These are phyloP conservation scores for Aspergillus felis DNA, from an alignment of 2,329 filamentous ascomycete genomes.

Conservation along the genomic window DNA sequence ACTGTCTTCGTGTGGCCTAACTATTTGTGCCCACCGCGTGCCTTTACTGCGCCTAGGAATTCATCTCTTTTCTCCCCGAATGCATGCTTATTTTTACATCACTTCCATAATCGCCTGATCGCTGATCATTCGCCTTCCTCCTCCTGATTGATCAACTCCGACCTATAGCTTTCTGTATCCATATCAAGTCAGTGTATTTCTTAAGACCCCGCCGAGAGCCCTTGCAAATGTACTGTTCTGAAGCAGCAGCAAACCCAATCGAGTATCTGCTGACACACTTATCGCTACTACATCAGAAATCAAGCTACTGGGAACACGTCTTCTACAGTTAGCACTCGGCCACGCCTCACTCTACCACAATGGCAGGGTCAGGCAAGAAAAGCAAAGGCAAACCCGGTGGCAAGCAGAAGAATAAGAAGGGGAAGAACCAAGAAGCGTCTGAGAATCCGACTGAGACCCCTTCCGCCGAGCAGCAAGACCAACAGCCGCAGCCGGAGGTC, in stretches of 20 bases:
- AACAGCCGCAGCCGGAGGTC: constrained; percentile 9
- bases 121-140: not conserved
- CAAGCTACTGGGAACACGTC: constrained; percentile 33
- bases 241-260: constrained; percentile 26
- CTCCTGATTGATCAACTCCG: constrained; percentile 11
- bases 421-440: constrained; percentile 26
- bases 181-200: constrained; percentile 31
- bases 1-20: constrained; percentile 29
- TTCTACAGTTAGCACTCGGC: constrained; percentile 22
- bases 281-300: constrained; percentile 12
- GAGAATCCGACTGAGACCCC: constrained; percentile 22
- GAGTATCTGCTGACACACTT: constrained; percentile 22
- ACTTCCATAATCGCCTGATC: not conserved
- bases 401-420: constrained; percentile 34
- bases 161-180: constrained; percentile 14
- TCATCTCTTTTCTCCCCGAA: constrained; percentile 20
- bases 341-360: constrained; percentile 27
- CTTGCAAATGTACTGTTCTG: constrained; percentile 30
- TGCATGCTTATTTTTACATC: constrained; percentile 5
- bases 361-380: constrained; percentile 30
- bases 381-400: constrained; percentile 25
- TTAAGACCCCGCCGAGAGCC: constrained; percentile 23
- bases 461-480: constrained; percentile 19
- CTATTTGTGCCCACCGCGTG: constrained; percentile 28
- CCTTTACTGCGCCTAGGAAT: constrained; percentile 11